These are phyloP conservation scores for Metschnikowia vanudenii DNA, from an alignment of 805 yeast genomes.

Conservation along the genomic window DNA sequence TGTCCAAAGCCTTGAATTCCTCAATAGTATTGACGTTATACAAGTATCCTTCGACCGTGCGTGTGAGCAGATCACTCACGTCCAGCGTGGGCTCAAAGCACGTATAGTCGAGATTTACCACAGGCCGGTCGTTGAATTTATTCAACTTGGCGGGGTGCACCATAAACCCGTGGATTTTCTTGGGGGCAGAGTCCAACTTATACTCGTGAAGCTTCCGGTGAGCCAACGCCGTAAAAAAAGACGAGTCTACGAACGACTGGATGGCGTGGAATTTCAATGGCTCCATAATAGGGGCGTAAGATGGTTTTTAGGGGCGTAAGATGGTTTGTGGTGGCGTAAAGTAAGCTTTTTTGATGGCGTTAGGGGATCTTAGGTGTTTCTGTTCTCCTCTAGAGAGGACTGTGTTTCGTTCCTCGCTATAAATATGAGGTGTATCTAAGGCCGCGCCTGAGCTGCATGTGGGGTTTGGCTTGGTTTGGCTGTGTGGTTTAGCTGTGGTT, in stretches of 20 bases:
- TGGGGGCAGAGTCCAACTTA: slow-evolving; percentile 55
- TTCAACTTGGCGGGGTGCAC: slow-evolving; percentile 34
- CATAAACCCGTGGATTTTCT: slow-evolving; percentile 45
- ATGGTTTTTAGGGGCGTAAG: too few relatives aligned
- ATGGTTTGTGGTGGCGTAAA: neutral
- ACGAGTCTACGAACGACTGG: slow-evolving; percentile 77
- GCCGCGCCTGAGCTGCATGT: too few relatives aligned
- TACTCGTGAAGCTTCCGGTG: slow-evolving; percentile 69
- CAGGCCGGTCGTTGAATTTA: slow-evolving; percentile 37
- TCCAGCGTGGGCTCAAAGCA: slow-evolving; percentile 29
- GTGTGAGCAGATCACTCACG: slow-evolving; percentile 13
- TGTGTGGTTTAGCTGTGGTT: too few relatives aligned
- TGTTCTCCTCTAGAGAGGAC: too few relatives aligned
- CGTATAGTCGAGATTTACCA: slow-evolving; percentile 33
- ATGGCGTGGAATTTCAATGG: slow-evolving; percentile 46
- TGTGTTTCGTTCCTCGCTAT: too few relatives aligned
- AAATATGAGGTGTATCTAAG: too few relatives aligned
- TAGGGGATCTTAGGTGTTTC: too few relatives aligned
- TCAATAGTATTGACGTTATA: slow-evolving; percentile 80
- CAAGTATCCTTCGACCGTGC: slow-evolving; percentile 32
- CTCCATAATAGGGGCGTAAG: too few relatives aligned
- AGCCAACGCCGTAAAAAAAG: slow-evolving; percentile 78
- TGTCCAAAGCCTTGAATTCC: slow-evolving; percentile 72
- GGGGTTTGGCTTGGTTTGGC: too few relatives aligned
- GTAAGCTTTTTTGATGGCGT: neutral